Percentiles rank a stretch among this genome's conserved stretches.
Conservation (phyloP, 352 stramenopile species). For the Globisporangium megalacanthum region DNA sequence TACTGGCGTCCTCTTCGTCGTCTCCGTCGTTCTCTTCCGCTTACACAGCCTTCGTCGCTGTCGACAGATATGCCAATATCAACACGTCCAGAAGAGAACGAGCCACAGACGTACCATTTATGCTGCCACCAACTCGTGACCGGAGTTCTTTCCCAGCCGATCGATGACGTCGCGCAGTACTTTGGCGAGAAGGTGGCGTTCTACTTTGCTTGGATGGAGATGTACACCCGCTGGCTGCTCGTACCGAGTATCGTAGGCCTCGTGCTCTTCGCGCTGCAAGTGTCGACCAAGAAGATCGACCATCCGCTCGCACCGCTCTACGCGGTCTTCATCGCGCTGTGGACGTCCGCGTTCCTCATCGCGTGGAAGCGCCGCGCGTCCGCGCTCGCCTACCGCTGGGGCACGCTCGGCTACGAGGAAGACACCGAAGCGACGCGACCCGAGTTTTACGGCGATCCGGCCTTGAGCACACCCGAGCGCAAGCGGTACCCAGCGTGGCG, state of each 20-base stretch:
- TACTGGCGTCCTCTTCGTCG: constrained; percentile 47
- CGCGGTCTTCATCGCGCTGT: constrained; percentile 87
- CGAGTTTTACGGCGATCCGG: constrained; percentile 67
- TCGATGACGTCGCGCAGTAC: constrained; percentile 87
- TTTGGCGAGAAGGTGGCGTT: constrained; percentile 89
- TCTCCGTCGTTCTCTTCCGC: neutral
- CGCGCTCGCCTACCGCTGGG: constrained; percentile 84
- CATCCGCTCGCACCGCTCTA: constrained; percentile 77
- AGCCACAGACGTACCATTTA: neutral
- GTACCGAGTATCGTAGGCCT: constrained; percentile 70
- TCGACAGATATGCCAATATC: neutral
- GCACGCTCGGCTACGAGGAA: constrained; percentile 88
- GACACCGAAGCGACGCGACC: constrained; percentile 75
- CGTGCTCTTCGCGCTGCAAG: constrained; percentile 63
- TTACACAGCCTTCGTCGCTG: neutral
- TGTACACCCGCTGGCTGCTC: constrained; percentile 89
- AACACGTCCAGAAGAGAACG: neutral
- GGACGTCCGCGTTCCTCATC: constrained; percentile 86
- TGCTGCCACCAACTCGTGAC: constrained; percentile 2
- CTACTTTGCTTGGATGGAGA: constrained; percentile 91
- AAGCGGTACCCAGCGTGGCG: constrained; percentile 73
- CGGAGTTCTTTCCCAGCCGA: constrained; percentile 56
- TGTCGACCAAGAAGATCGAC: constrained; percentile 58
- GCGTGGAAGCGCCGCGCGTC: constrained; percentile 78
- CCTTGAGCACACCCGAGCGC: constrained; percentile 21